Base-by-base conservation (phyloP, 164 flowering plant genomes). In the Umbellularia californica region DNA sequence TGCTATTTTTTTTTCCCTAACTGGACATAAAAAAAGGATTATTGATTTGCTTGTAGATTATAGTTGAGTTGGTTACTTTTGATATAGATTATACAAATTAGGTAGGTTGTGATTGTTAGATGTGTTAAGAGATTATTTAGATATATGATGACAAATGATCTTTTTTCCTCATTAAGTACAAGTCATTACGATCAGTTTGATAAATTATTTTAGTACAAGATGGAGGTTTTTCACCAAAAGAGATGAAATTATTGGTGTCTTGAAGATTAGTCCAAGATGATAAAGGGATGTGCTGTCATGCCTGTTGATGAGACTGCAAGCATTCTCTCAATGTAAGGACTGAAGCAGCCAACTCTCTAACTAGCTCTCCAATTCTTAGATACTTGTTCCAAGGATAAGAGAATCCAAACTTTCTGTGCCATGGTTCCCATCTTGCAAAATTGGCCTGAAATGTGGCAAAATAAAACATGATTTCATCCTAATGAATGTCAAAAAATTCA, bases 391-490 rank as follows among this genome's bases (percentile, higher is more conserved):
- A 93, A 14, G 93, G 96, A 77, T 91, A 72, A 30, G 50, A 75
- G 19, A 86, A 74, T 14, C 98, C 91, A 76, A 91, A 90, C 76
- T 79, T 91, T 14, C 98, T 93, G 83, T 91, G 96, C 94, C 98
- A 91, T 65, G 94, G 95, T 74, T 93, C 97, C 97, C 97, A 93
- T 79, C 76, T 88, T 69, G 97, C 97, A 78, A 87, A 90, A 74
- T 90, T 91, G 41, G 87, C 94, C 97, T 93, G 81, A 60, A 79
- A 79, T 20, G 74, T 67, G 30, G 17, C 20, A 3, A 17, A 63
- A 19, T 7, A 70, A 15, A 22, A 55, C 14, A 9, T 27, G 11
- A 12, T 58, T 11, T 3, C 52, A 14, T n/a, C 41, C 22, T 2
- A 12, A 60, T 10, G 12, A 28, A 35, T 2, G 33, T 22, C 23